Evolutionary conservation across 2,329 filamentous ascomycete species (phyloP), one percentile per base, ranked within the genome.

Genomic region (Leptosphaerulina australis): DNA sequence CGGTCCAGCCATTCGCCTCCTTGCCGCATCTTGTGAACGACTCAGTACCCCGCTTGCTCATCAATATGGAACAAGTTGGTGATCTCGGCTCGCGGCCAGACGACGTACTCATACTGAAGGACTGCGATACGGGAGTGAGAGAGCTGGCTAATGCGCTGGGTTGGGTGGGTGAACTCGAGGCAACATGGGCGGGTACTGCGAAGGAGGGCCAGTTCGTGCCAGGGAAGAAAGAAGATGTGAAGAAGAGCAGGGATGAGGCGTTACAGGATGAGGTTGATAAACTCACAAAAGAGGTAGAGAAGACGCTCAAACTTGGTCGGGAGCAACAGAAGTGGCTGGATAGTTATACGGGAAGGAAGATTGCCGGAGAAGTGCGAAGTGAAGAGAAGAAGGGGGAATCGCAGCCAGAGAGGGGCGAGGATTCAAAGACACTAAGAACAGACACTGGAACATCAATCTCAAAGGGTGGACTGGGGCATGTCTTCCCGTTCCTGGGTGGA

Each of bases 31-130:
- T 87, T 59, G 86, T 85, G 17, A 65, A 70, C 2, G 79, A 85
- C 1, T 79, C 77, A 0, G 83, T 82, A 3, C 94, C 93, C 0
- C 83, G 94, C 8, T 76, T 99, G 2, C 79, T 99, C 15, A 89
- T 99, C 72, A 99, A 99, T 70, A 81, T 87, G 74, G 90, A 97
- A 71, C 77, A 77, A 26, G 94, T 96, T 0, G 93, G 94, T 0
- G 83, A 83, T 15, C 70, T 99, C 26, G 94, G 94, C 0, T 81
- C 81, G 6, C 78, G 90, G 20, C 69, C 87, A 0, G 92, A 99
- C 66, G 94, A 99, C 73, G 92, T 99, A 0, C 68, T 96, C 5
- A 73, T 90, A 28, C 77, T 97, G 2, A 91, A 88, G 1, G 86
- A 91, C 62, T 97, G 92, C 69, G 93, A 99, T 70, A 78, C 79